phyloP scores from a whole-genome alignment of 202 grass and related monocot species.

The Musa balbisiana region DNA sequence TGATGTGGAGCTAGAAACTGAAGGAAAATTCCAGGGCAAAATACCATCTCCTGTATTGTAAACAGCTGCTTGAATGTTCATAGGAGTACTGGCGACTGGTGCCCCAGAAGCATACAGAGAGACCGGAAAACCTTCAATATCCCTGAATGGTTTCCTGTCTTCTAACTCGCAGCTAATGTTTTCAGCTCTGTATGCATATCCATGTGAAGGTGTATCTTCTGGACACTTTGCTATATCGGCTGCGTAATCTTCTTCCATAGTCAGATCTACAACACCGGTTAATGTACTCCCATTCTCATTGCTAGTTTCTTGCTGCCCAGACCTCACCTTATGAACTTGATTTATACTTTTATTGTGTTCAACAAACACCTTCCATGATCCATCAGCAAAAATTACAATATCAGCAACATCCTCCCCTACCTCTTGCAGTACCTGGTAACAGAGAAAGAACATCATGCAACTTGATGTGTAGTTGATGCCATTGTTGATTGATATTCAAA shows the following conservation, averaged over 20 bases:
- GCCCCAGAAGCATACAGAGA: slow-evolving; percentile 28
- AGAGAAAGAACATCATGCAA: slow-evolving; percentile 24
- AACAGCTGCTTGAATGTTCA: slow-evolving; percentile 10
- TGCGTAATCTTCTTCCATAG: slow-evolving; percentile 41
- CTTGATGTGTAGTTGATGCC: background rate
- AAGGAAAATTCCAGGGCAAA: background rate
- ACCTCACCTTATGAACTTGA: slow-evolving; percentile 20
- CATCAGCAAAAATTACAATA: slow-evolving; percentile 60
- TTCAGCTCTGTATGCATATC: background rate
- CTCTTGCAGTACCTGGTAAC: slow-evolving; percentile 59
- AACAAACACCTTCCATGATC: slow-evolving; percentile 58
- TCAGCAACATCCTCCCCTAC: slow-evolving; percentile 40
- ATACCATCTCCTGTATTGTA: background rate
- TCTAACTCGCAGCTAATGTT: slow-evolving; percentile 19
- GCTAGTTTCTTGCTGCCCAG: slow-evolving; percentile 18
- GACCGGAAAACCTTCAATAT: slow-evolving; percentile 35
- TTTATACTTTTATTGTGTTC: slow-evolving; percentile 54
- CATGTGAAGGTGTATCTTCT: background rate
- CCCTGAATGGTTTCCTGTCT: slow-evolving; percentile 70
- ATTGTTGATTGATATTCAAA: slow-evolving; percentile 15
- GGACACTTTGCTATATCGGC: slow-evolving; percentile 29
- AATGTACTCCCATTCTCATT: slow-evolving; percentile 28
- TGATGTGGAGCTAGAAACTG: slow-evolving; percentile 19
- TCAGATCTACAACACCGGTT: slow-evolving; percentile 58
- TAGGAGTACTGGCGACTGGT: slow-evolving; percentile 4